These are phyloP conservation scores for Ceratocystis cubensis DNA, from an alignment of 2,329 filamentous ascomycete species.

Conservation along the genomic window DNA sequence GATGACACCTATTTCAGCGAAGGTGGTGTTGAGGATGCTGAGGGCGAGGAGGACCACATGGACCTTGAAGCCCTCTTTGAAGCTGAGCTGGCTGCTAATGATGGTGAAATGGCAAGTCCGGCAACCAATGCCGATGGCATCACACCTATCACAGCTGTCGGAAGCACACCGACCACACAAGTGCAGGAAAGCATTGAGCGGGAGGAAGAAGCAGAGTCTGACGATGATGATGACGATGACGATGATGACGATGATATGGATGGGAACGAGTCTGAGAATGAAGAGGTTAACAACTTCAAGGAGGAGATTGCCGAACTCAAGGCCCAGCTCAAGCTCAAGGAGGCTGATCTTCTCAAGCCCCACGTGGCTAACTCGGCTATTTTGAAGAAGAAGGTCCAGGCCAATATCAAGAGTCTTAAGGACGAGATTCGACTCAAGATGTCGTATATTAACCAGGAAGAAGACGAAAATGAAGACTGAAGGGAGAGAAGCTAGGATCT, in stretches of 20 bases:
- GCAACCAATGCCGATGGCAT: slow-evolving; percentile 33
- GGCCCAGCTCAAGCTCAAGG: slow-evolving; percentile 36
- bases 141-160: slow-evolving; percentile 35
- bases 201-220: slow-evolving; percentile 35
- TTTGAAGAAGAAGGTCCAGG: slow-evolving; percentile 38
- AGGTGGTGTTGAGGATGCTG: slow-evolving; percentile 50
- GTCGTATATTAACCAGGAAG: slow-evolving; percentile 30
- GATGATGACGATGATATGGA: slow-evolving; percentile 41
- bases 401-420: slow-evolving; percentile 37
- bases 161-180: slow-evolving; percentile 34
- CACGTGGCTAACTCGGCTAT: slow-evolving; percentile 34
- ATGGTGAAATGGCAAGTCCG: slow-evolving; percentile 31
- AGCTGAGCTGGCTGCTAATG: slow-evolving; percentile 36
- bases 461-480: slow-evolving; percentile 18
- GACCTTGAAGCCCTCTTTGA: slow-evolving; percentile 45
- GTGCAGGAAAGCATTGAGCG: slow-evolving; percentile 37
- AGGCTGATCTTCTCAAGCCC: slow-evolving; percentile 32
- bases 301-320: slow-evolving; percentile 43
- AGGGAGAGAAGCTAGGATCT: not conserved
- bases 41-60: slow-evolving; percentile 40
- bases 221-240: slow-evolving; percentile 37
- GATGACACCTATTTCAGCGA: slow-evolving; percentile 33
- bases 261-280: slow-evolving; percentile 37
- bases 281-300: slow-evolving; percentile 42
- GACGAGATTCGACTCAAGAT: slow-evolving; percentile 36